These are phyloP conservation scores for Limnanthes douglasii DNA, from an alignment of 345 rosid genomes.

Conservation along the genomic window DNA sequence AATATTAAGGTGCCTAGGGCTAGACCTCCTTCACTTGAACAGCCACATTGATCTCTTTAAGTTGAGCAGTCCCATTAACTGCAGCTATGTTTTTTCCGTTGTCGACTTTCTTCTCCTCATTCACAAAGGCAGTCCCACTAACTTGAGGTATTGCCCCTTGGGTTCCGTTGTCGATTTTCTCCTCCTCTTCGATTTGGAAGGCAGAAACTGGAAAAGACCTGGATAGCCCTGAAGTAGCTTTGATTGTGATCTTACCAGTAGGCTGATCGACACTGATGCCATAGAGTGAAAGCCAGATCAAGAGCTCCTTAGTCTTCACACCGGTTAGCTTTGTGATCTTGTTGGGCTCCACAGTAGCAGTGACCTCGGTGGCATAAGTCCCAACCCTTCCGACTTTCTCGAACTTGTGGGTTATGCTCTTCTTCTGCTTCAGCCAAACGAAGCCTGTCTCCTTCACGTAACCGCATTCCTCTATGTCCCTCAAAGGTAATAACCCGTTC, in stretches of 20 bases:
- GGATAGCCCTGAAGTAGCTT: constrained; percentile 56
- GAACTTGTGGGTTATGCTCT: constrained; percentile 67
- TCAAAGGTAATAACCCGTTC: constrained; percentile 62
- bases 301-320: constrained; percentile 84
- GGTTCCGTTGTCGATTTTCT: no score
- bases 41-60: constrained; percentile 12
- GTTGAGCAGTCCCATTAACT: no score
- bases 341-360: constrained; percentile 34
- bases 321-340: constrained; percentile 94
- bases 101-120: constrained; percentile 16
- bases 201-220: constrained; percentile 65
- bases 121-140: constrained; percentile 13
- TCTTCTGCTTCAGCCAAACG: constrained; percentile 92
- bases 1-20: no score
- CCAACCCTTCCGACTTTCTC: constrained; percentile 48
- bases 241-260: constrained; percentile 50
- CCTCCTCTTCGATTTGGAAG: constrained; percentile 32
- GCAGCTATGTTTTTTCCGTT: constrained; percentile 10
- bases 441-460: constrained; percentile 63
- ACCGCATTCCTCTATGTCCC: constrained; percentile 70
- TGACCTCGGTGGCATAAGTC: constrained; percentile 54
- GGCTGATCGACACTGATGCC: constrained; percentile 52
- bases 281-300: constrained; percentile 55
- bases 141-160: no score
- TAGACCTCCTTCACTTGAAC: constrained; percentile 23